phyloP scores from a whole-genome alignment of 768 basidiomycete genomes.

The Chalciporus chontae region DNA sequence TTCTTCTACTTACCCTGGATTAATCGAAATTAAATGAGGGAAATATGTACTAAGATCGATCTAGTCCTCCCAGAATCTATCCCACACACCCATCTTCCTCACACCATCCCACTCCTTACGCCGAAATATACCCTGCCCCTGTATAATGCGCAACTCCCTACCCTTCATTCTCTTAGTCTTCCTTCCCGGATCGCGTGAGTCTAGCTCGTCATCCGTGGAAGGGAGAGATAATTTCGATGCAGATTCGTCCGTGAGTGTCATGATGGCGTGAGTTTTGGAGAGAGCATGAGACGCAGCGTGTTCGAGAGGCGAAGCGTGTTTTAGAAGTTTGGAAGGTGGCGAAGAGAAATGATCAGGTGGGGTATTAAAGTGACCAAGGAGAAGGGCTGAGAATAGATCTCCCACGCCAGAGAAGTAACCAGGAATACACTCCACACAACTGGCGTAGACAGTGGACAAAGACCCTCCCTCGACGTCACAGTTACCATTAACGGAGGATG shows the following conservation, averaged over 20 bases:
- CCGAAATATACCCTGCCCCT: slow-evolving; percentile 68
- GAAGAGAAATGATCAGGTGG: not conserved
- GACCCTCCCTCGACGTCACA: slow-evolving; percentile 10
- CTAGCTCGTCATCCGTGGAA: slow-evolving; percentile 77
- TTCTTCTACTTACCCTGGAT: too few species aligned
- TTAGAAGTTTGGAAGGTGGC: slow-evolving; percentile 6
- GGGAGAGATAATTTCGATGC: slow-evolving; percentile 48
- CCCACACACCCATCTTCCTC: slow-evolving; percentile 31
- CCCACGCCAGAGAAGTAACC: slow-evolving; percentile 98
- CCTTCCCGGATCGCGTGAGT: slow-evolving; percentile 58
- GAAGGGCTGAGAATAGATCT: slow-evolving; percentile 92
- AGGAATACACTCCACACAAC: slow-evolving; percentile 70
- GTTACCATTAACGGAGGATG: slow-evolving; percentile 49
- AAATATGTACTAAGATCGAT: not conserved
- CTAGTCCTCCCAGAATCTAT: slow-evolving; percentile 31
- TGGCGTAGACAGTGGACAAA: slow-evolving; percentile 56
- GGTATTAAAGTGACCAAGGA: slow-evolving; percentile 72
- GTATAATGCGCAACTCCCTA: slow-evolving; percentile 81
- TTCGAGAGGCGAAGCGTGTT: slow-evolving; percentile 12
- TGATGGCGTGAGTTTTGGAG: slow-evolving; percentile 70
- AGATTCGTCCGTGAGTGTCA: slow-evolving; percentile 56
- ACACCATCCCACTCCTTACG: slow-evolving; percentile 35
- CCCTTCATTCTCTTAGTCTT: slow-evolving; percentile 73
- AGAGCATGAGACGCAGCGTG: slow-evolving; percentile 64
- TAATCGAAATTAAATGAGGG: too few species aligned